A percentile compares a stretch with the other conserved stretches of the same genome.
These are phyloP conservation scores for Combretum micranthum DNA, from an alignment of 345 rosid genomes.

Conservation along the genomic window DNA sequence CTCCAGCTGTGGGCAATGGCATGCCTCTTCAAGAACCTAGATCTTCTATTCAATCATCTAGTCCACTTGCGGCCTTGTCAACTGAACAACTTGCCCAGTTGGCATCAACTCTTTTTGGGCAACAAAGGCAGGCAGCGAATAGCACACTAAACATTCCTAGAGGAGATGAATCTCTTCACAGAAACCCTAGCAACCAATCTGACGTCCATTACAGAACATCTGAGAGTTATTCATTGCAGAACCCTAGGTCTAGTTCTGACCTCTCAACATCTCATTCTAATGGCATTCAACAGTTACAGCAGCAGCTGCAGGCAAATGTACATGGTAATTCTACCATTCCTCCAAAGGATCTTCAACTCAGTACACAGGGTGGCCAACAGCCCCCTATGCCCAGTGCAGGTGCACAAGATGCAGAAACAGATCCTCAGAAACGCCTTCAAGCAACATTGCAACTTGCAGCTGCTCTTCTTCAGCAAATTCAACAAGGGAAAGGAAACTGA, in stretches of 20 bases:
- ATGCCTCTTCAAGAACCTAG: slow-evolving; percentile 32
- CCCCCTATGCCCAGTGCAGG: slow-evolving; percentile 29
- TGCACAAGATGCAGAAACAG: slow-evolving; percentile 49
- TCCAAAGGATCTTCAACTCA: slow-evolving; percentile 20
- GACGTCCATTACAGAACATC: slow-evolving; percentile 24
- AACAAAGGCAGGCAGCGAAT: slow-evolving; percentile 40
- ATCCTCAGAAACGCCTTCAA: slow-evolving; percentile 85
- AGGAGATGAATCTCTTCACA: slow-evolving; percentile 26
- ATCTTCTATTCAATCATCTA: slow-evolving; percentile 24
- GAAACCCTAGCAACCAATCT: slow-evolving; percentile 19
- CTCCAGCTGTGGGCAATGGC: slow-evolving; percentile 19
- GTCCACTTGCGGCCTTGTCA: slow-evolving; percentile 34
- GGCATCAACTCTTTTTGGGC: slow-evolving; percentile 61
- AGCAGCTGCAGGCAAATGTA: slow-evolving; percentile 28
- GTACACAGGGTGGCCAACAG: slow-evolving; percentile 27
- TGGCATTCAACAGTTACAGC: slow-evolving; percentile 47
- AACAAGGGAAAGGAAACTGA: slow-evolving; percentile 66
- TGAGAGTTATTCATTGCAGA: slow-evolving; percentile 37
- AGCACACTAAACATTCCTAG: slow-evolving; percentile 18
- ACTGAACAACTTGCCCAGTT: slow-evolving; percentile 70
- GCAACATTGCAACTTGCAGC: slow-evolving; percentile 94
- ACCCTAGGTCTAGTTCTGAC: slow-evolving; percentile 26
- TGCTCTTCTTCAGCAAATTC: slow-evolving; percentile 93
- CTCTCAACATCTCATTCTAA: slow-evolving; percentile 33
- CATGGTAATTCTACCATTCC: slow-evolving; percentile 4